These are phyloP conservation scores for Alternaria sp. DNA, from an alignment of 2,329 filamentous ascomycete species.

Conservation along the genomic window DNA sequence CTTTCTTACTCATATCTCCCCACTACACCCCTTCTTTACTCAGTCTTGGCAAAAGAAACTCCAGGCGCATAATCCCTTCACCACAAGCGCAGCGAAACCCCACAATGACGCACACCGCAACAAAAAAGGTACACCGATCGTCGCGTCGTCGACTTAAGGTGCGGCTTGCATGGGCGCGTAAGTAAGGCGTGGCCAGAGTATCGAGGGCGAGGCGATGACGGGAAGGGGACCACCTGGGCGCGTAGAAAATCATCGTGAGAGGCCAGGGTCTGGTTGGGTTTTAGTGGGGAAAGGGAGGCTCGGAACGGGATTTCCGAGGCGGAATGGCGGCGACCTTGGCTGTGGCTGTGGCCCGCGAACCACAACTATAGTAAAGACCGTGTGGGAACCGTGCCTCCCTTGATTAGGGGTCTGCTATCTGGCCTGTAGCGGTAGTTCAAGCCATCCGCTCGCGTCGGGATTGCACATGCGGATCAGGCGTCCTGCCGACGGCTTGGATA, in stretches of 20 bases:
- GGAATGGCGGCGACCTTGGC: not conserved
- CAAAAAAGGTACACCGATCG: not conserved
- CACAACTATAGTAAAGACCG: not conserved
- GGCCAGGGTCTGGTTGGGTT: conserved; percentile 1
- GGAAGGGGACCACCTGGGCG: conserved; percentile 2
- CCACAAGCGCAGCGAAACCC: not conserved
- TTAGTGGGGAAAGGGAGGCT: not conserved
- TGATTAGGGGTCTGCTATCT: not conserved
- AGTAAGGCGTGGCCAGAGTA: not conserved
- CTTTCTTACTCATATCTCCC: conserved; percentile 5
- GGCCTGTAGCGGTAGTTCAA: not conserved
- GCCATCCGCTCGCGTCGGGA: not conserved
- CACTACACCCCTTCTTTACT: no score
- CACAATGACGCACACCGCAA: not conserved
- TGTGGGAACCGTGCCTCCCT: not conserved
- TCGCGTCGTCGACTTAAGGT: conserved; percentile 26
- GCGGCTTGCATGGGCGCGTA: conserved; percentile 33
- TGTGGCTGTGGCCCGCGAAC: no score
- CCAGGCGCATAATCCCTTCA: not conserved
- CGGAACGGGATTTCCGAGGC: conserved; percentile 3
- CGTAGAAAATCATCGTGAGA: conserved; percentile 8
- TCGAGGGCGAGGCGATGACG: not conserved
- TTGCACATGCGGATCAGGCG: not conserved
- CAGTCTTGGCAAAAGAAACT: not conserved
- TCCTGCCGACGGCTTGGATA: not conserved